Evolutionary conservation across 2,329 filamentous ascomycete genomes (phyloP).

Genomic region (Cytospora piceicola): DNA sequence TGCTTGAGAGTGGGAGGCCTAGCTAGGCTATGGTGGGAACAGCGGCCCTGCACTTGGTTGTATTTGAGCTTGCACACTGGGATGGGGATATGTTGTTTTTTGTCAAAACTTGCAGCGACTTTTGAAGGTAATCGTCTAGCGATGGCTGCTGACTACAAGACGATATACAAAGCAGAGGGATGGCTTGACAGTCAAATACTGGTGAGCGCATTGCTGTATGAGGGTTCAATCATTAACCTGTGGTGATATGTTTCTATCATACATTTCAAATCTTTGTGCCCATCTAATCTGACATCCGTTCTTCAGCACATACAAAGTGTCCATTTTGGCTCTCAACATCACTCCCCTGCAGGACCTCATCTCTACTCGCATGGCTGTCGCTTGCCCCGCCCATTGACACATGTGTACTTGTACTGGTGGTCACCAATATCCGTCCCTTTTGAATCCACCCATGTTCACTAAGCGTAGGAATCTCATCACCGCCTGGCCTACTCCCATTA

Average conservation of each 20-base stretch:
- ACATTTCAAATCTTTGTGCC: background rate
- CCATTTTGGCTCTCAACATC: constrained; percentile 7
- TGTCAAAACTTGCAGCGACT: background rate
- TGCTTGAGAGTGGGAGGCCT: constrained; percentile 65
- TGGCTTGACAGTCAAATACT: background rate
- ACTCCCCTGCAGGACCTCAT: constrained; percentile 20
- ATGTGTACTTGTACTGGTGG: constrained; percentile 23
- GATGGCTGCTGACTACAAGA: background rate
- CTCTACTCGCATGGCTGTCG: constrained; percentile 18
- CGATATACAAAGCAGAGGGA: background rate
- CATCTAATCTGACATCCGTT: too few species aligned
- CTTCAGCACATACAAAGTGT: background rate
- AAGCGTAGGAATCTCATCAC: background rate
- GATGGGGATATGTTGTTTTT: background rate
- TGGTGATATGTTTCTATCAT: background rate
- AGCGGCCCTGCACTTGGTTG: too few species aligned
- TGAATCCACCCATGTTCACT: constrained; percentile 7
- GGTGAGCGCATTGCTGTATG: background rate
- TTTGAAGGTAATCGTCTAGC: background rate
- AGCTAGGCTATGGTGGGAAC: constrained; percentile 25
- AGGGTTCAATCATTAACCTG: background rate
- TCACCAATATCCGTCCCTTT: constrained; percentile 24
- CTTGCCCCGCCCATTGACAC: constrained; percentile 21
- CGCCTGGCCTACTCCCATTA: background rate
- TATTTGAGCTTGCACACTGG: background rate